phyloP scores from a whole-genome alignment of 1,139 yeast species.

The Yamadazyma friedrichii region DNA sequence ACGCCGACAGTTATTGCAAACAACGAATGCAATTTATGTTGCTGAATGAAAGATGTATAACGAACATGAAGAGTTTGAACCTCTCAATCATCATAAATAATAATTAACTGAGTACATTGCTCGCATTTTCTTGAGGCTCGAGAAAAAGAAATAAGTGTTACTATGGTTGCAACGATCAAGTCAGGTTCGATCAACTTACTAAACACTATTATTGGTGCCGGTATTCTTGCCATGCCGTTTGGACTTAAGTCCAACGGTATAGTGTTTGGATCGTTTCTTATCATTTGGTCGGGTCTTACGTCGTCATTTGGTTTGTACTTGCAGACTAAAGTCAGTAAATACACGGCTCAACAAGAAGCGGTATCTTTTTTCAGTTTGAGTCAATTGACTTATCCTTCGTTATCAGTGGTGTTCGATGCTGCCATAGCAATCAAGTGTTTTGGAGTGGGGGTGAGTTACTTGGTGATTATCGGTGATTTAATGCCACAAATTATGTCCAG shows the following conservation, averaged over 20 bases:
- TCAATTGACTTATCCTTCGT: constrained; percentile 53
- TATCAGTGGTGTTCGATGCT: constrained; percentile 44
- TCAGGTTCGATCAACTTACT: constrained; percentile 53
- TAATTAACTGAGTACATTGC: too few species aligned
- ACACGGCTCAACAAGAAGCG: constrained; percentile 47
- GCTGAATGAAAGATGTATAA: too few species aligned
- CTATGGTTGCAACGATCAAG: constrained; percentile 35
- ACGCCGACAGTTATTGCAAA: too few species aligned
- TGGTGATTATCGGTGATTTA: constrained; percentile 86
- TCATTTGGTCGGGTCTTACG: constrained; percentile 47
- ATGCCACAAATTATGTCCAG: constrained; percentile 73
- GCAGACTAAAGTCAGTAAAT: constrained; percentile 51
- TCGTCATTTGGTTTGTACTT: constrained; percentile 54
- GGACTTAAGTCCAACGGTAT: constrained; percentile 53
- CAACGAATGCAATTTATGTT: too few species aligned
- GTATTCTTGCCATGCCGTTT: constrained; percentile 57
- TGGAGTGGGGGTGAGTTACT: constrained; percentile 88
- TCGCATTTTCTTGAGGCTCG: background rate
- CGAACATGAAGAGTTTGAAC: too few species aligned
- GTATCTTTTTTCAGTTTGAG: constrained; percentile 54
- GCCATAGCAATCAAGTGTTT: constrained; percentile 68
- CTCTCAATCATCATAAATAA: background rate
- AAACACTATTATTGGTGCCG: constrained; percentile 58
- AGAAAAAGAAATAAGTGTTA: background rate
- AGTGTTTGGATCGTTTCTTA: constrained; percentile 44